Conservation (phyloP, 441 rosid species). For the Croton setiger region DNA sequence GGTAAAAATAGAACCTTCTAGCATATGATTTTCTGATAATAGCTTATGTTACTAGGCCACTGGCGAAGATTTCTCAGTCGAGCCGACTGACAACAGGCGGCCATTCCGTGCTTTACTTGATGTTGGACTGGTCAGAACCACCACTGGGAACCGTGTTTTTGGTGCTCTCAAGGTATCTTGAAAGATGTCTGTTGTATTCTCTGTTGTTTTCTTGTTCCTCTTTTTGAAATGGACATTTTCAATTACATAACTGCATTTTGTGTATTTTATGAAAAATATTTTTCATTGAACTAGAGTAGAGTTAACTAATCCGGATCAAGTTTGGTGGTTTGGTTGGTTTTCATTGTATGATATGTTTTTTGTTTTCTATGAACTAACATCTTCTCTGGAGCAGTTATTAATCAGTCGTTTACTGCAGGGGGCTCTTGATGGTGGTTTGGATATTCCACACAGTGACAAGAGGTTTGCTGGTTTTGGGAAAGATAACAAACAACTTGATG, state of each 20-base stretch:
- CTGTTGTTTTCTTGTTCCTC: neutral
- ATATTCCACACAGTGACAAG: conserved; percentile 94
- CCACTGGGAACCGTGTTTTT: conserved; percentile 86
- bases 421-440: conserved; percentile 88
- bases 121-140: conserved; percentile 83
- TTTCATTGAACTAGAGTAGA: neutral
- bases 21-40: neutral
- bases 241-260: neutral
- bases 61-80: conserved; percentile 89
- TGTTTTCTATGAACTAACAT: neutral
- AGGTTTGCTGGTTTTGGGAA: conserved; percentile 84
- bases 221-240: neutral
- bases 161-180: conserved; percentile 77
- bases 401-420: conserved; percentile 42
- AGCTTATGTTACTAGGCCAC: conserved; percentile 45
- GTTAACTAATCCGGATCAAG: neutral
- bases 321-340: neutral
- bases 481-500: conserved; percentile 75
- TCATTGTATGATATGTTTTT: neutral
- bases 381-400: neutral
- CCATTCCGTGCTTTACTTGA: conserved; percentile 98
- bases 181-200: neutral
- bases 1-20: neutral
- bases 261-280: neutral
- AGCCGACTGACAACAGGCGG: conserved; percentile 80